Conservation (phyloP, 768 basidiomycete genomes). For the Brasilioporus rufonigricans region DNA sequence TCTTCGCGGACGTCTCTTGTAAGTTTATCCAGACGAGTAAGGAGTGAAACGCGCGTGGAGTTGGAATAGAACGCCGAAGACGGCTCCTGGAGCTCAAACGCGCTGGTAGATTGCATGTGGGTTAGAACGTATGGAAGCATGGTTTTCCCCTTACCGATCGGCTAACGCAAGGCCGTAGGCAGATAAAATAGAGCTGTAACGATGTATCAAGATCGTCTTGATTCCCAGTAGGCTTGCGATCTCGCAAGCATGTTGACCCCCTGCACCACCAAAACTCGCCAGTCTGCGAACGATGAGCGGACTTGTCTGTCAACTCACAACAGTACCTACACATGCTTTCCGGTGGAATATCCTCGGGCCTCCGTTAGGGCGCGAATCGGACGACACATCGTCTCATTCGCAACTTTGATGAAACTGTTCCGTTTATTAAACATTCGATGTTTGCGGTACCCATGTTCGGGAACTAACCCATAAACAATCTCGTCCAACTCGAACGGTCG, state of each 20-base stretch:
- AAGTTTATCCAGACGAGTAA: constrained; percentile 67
- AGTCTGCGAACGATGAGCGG: constrained; percentile 42
- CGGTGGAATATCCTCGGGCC: constrained; percentile 80
- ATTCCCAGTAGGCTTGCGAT: constrained; percentile 86
- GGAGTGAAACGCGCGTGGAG: constrained; percentile 52
- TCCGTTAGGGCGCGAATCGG: constrained; percentile 92
- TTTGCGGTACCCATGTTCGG: neutral
- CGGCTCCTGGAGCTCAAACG: constrained; percentile 87
- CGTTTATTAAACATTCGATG: neutral
- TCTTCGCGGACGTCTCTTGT: constrained; percentile 60
- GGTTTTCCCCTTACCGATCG: constrained; percentile 48
- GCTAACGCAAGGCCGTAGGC: constrained; percentile 94
- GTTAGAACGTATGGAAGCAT: neutral
- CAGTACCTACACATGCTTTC: constrained; percentile 57
- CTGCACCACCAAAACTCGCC: constrained; percentile 87
- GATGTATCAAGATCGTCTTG: constrained; percentile 82
- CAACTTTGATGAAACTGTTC: constrained; percentile 86
- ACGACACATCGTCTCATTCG: constrained; percentile 95
- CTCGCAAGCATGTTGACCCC: constrained; percentile 92
- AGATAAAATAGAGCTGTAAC: constrained; percentile 89
- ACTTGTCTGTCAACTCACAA: neutral
- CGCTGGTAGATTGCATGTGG: constrained; percentile 42
- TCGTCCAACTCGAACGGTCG: constrained; percentile 71
- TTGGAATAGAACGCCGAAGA: constrained; percentile 74
- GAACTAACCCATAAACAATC: constrained; percentile 78